These are phyloP conservation scores for Schwanniomyces vanrijiae DNA, from an alignment of 805 yeast species.

Conservation along the genomic window DNA sequence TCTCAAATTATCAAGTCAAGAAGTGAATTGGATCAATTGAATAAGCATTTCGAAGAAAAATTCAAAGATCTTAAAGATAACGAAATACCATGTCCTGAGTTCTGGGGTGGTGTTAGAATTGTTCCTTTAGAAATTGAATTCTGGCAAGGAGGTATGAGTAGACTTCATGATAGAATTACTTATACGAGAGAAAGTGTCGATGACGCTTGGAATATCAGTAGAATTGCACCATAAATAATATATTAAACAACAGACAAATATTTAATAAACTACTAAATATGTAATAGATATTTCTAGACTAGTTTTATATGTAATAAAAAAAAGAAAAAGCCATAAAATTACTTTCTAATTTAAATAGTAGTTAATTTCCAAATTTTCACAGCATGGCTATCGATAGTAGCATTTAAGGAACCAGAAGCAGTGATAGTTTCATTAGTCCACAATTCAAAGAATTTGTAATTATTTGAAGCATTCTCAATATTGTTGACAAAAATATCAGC, in stretches of 20 bases:
- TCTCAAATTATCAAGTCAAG: constrained; percentile 58
- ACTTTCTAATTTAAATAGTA: neutral
- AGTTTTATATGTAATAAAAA: no score
- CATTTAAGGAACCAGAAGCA: neutral
- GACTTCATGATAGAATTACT: constrained; percentile 87
- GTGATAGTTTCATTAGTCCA: constrained; percentile 9
- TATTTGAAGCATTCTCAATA: neutral
- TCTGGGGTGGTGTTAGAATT: constrained; percentile 93
- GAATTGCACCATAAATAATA: constrained; percentile 67
- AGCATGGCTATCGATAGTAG: constrained; percentile 3
- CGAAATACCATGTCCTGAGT: constrained; percentile 85
- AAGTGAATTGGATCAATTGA: constrained; percentile 59
- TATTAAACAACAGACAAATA: no score
- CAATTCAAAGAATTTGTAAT: constrained; percentile 2
- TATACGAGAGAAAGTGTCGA: constrained; percentile 55
- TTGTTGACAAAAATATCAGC: constrained; percentile 6
- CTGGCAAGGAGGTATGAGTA: constrained; percentile 93
- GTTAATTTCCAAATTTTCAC: constrained; percentile 6
- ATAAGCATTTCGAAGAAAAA: constrained; percentile 48
- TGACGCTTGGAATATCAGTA: constrained; percentile 58
- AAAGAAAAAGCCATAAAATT: neutral
- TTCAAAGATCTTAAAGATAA: constrained; percentile 57
- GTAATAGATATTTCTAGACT: neutral
- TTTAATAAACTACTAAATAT: neutral
- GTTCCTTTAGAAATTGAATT: constrained; percentile 91